Conservation (phyloP, 2,329 filamentous ascomycete genomes). For the Verticillium tricorpus region DNA sequence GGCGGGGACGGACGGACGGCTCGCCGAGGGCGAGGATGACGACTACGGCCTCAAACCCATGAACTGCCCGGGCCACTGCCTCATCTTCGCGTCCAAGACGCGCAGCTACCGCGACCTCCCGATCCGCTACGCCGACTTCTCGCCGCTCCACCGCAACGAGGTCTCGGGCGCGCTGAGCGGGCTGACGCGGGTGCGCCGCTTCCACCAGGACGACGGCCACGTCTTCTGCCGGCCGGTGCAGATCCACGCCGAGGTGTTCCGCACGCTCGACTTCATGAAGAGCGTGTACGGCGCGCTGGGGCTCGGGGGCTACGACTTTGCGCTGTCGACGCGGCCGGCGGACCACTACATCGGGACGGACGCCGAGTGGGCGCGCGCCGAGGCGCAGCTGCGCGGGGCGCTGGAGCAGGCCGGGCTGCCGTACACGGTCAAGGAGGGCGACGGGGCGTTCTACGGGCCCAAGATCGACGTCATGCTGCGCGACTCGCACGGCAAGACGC, state of each 20-base stretch:
- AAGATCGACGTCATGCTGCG: conserved; percentile 85
- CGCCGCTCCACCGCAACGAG: conserved; percentile 82
- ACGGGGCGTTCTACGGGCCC: conserved; percentile 86
- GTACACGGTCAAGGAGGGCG: conserved; percentile 74
- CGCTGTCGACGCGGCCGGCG: conserved; percentile 72
- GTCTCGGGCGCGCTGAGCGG: conserved; percentile 76
- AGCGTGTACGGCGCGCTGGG: conserved; percentile 67
- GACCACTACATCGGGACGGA: conserved; percentile 72
- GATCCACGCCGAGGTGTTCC: conserved; percentile 68
- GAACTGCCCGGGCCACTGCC: conserved; percentile 87
- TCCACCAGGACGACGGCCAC: conserved; percentile 88
- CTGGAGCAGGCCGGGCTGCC: conserved; percentile 63
- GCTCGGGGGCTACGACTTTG: conserved; percentile 56
- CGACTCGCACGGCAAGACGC: conserved; percentile 78
- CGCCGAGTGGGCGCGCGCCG: conserved; percentile 55
- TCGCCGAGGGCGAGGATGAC: conserved; percentile 51
- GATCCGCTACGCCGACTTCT: conserved; percentile 82
- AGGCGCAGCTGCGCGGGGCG: conserved; percentile 33
- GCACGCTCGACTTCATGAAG: conserved; percentile 69
- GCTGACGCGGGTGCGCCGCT: conserved; percentile 76
- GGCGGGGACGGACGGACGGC: conserved; percentile 6
- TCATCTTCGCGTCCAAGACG: conserved; percentile 71
- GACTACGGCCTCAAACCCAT: conserved; percentile 86
- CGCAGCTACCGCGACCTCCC: conserved; percentile 78
- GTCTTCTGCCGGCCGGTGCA: conserved; percentile 81